Percentiles rank a stretch among this genome's conserved stretches.
Evolutionary conservation across 2,329 filamentous ascomycete genomes (phyloP).

Genomic region (Aspergillus sp.): DNA sequence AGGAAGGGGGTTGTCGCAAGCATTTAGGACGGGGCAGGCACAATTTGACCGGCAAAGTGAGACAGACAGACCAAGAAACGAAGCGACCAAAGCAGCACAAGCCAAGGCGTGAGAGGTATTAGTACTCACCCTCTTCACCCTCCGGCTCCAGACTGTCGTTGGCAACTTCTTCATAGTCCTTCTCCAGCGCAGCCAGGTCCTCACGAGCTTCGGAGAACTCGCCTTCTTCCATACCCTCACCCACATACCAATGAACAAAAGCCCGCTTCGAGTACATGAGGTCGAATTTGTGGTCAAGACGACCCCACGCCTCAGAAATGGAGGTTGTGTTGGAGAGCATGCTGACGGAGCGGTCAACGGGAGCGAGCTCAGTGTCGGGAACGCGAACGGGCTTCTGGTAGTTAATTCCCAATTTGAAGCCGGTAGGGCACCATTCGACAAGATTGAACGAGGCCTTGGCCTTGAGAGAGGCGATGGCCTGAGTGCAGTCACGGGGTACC

Average conservation of each 20-base stretch:
- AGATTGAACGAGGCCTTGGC: constrained; percentile 66
- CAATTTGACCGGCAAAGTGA: constrained; percentile 12
- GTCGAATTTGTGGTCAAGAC: constrained; percentile 68
- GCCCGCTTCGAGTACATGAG: constrained; percentile 71
- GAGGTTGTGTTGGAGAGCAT: constrained; percentile 70
- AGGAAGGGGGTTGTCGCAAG: constrained; percentile 29
- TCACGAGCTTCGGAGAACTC: constrained; percentile 87
- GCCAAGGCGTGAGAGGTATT: neutral
- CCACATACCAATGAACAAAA: constrained; percentile 76
- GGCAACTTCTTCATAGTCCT: constrained; percentile 84
- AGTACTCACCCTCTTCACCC: constrained; percentile 52
- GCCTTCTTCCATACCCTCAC: constrained; percentile 90
- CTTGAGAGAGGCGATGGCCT: constrained; percentile 63
- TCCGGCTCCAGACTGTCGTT: constrained; percentile 67
- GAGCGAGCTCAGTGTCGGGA: constrained; percentile 56
- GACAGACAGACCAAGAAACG: constrained; percentile 22
- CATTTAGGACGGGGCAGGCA: constrained; percentile 17
- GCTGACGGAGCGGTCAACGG: constrained; percentile 57
- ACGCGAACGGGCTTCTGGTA: constrained; percentile 61
- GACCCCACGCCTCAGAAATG: constrained; percentile 66
- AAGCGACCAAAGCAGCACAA: constrained; percentile 15
- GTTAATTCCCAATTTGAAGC: constrained; percentile 70
- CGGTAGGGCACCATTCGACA: constrained; percentile 70
- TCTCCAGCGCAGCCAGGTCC: constrained; percentile 81
- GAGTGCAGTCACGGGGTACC: constrained; percentile 62